Evolutionary conservation across 2,329 filamentous ascomycete genomes (phyloP).

Genomic region (Monilinia polystroma): DNA sequence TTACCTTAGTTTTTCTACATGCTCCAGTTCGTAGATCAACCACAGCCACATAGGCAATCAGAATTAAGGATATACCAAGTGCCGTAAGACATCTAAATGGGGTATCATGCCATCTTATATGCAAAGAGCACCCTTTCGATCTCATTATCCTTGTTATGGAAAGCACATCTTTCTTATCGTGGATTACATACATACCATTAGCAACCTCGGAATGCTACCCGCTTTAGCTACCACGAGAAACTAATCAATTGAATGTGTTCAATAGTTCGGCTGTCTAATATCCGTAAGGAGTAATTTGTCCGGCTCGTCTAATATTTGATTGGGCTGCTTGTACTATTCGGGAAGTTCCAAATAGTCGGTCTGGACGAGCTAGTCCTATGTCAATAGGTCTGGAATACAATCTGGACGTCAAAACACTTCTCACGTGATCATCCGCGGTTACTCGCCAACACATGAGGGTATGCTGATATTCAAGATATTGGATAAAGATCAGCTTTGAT

Average conservation of each 20-base stretch:
- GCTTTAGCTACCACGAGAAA: neutral
- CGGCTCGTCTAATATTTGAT: too few relatives aligned
- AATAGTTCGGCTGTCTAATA: neutral
- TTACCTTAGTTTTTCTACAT: neutral
- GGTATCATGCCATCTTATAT: neutral
- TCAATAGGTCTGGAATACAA: too few relatives aligned
- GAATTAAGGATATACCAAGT: neutral
- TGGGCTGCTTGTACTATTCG: too few relatives aligned
- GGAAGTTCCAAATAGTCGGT: too few relatives aligned
- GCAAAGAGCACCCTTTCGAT: neutral
- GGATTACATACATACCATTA: neutral
- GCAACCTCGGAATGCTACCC: neutral
- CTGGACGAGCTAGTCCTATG: too few relatives aligned
- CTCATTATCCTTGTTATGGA: neutral
- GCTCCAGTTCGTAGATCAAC: slow-evolving; percentile 6
- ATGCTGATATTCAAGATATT: too few relatives aligned
- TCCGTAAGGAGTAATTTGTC: neutral
- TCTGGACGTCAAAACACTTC: too few relatives aligned
- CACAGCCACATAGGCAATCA: neutral
- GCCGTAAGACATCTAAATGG: neutral
- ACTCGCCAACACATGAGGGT: too few relatives aligned
- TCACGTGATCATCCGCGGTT: too few relatives aligned
- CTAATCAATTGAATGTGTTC: neutral
- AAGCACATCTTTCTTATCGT: neutral
- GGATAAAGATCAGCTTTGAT: too few relatives aligned